Conservation (phyloP, 1,284 basidiomycete species). For the Ganoderma boninense region DNA sequence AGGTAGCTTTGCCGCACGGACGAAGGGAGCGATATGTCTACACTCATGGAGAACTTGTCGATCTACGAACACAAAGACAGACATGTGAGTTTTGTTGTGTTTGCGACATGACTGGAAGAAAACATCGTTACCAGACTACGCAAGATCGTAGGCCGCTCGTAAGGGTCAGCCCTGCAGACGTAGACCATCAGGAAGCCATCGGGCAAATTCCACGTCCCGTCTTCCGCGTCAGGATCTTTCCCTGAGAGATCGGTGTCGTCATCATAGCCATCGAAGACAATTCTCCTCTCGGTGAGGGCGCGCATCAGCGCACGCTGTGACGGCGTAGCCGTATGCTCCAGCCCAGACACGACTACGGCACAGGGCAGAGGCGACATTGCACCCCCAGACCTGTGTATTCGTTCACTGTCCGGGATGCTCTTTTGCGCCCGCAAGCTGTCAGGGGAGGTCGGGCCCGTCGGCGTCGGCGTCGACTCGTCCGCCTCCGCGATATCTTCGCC, state of each 20-base stretch:
- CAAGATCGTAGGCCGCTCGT: constrained; percentile 70
- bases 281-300: constrained; percentile 59
- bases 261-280: constrained; percentile 54
- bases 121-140: constrained; percentile 62
- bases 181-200: constrained; percentile 76
- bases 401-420: constrained; percentile 15
- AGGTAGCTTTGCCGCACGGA: constrained; percentile 37
- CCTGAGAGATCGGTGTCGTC: constrained; percentile 35
- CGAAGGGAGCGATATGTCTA: constrained; percentile 50
- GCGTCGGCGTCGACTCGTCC: constrained; percentile 10
- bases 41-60: constrained; percentile 81
- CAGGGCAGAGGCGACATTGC: constrained; percentile 54
- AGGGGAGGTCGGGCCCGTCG: constrained; percentile 1
- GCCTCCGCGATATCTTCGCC: constrained; percentile 15
- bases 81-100: not conserved
- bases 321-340: constrained; percentile 64
- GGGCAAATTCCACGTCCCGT: constrained; percentile 66
- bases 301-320: constrained; percentile 68
- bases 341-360: constrained; percentile 72
- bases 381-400: constrained; percentile 27
- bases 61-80: constrained; percentile 54
- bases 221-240: constrained; percentile 40
- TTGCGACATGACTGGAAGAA: constrained; percentile 11
- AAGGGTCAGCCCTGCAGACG: constrained; percentile 68
- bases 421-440: constrained; percentile 25